Evolutionary conservation across 2,329 filamentous ascomycete species (phyloP), one percentile per base, ranked within the genome.

Genomic region (Talaromyces sp.): DNA sequence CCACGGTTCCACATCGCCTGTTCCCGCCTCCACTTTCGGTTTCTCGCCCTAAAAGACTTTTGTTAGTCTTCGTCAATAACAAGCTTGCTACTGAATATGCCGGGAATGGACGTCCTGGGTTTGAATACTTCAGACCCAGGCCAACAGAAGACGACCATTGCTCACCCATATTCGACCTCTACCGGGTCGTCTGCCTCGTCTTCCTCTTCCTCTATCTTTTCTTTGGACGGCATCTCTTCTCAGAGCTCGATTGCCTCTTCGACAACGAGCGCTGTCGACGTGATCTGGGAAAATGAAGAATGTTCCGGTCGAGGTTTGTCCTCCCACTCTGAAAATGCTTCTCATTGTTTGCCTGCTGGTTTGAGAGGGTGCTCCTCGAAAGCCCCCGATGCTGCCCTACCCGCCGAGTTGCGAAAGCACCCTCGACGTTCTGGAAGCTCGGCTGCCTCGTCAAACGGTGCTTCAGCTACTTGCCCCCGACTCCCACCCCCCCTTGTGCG

Each of bases 201-300:
- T 59, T 92, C 89, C 21, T 84, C 88, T 61, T 85, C 86, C 59
- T 95, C 90, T 35, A 82, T 91, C 68, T 95, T 91, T 82, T 95
- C 91, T 66, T 82, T 89, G 70, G 84, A 85, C 70, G 74, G 75
- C 46, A 71, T 81, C 56, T 88, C 86, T 59, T 87, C 85, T 21
- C 88, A 91, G 76, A 81, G 82, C 64, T 90, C 89, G 58, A 85
- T 89, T 68, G 87, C 88, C 63, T 86, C 87, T 46, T 86, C 85
- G 58, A 81, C 85, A 58, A 81, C 84, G 62, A 81, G 82, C 70
- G 84, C 84, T 61, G 85, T 84, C 64, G 82, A 86, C 68, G 71
- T 75, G 64, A 72, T 75, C 60, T 82, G 79, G 72, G 75, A 78
- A 63, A 74, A 75, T 68, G 74, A 76, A 35, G 71, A 70, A 63